Conservation (phyloP, 2,329 filamentous ascomycete genomes). For the Didymellaceae sp. region DNA sequence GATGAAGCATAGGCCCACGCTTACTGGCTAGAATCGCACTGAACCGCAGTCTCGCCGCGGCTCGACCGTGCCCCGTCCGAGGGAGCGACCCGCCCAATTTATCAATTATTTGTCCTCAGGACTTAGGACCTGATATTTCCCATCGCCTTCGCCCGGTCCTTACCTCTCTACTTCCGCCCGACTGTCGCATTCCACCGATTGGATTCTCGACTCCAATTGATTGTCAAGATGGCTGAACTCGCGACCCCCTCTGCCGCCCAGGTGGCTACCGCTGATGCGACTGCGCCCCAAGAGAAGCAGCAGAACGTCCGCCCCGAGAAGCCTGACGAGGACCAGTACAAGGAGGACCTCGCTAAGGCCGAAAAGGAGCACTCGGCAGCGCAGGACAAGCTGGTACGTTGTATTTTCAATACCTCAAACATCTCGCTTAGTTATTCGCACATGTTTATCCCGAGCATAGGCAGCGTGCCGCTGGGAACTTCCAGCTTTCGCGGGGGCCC, state of each 20-base stretch:
- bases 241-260: constrained; percentile 47
- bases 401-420: constrained; percentile 8
- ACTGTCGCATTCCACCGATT: constrained; percentile 23
- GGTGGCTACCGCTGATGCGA: constrained; percentile 40
- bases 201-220: constrained; percentile 27
- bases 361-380: constrained; percentile 85
- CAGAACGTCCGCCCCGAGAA: constrained; percentile 72
- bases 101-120: constrained; percentile 23
- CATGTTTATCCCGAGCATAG: constrained; percentile 5
- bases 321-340: constrained; percentile 86
- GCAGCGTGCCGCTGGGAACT: constrained; percentile 20
- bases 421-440: constrained; percentile 8
- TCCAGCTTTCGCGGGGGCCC: constrained; percentile 16
- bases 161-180: constrained; percentile 14
- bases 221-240: constrained; percentile 45
- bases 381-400: constrained; percentile 71
- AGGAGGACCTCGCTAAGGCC: constrained; percentile 76
- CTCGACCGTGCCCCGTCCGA: constrained; percentile 16
- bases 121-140: constrained; percentile 17
- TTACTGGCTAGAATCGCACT: constrained; percentile 11
- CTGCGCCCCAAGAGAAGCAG: constrained; percentile 46
- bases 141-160: constrained; percentile 17
- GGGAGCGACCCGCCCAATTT: constrained; percentile 31
- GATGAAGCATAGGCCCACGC: constrained; percentile 9
- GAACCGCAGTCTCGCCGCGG: constrained; percentile 9